A percentile compares a stretch with the other conserved stretches of the same genome.
Evolutionary conservation across 345 rosid genomes (phyloP).

Genomic region (Eucalyptus erythrocorys): DNA sequence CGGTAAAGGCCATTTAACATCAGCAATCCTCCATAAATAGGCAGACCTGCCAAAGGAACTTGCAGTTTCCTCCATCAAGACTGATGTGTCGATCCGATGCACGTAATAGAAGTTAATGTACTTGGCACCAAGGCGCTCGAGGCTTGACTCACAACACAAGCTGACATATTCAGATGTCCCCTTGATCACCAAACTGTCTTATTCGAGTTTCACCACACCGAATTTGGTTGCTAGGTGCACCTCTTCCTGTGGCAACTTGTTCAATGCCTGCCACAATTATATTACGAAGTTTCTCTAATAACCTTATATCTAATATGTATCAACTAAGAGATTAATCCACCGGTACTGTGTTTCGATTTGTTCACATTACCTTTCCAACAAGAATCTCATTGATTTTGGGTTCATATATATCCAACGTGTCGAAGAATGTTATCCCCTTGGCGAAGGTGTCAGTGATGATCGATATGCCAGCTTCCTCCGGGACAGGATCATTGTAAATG

Average conservation of each 20-base stretch:
- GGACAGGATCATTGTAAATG: neutral
- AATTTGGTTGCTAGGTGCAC: slow-evolving; percentile 18
- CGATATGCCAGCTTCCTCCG: neutral
- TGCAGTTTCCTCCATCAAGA: neutral
- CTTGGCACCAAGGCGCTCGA: slow-evolving; percentile 13
- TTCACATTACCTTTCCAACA: neutral
- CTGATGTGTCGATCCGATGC: slow-evolving; percentile 7
- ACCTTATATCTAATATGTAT: neutral
- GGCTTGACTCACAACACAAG: slow-evolving; percentile 8
- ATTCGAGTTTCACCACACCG: neutral
- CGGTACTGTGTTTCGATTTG: no score
- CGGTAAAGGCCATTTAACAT: neutral
- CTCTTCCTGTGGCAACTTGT: slow-evolving; percentile 17
- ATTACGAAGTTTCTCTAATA: neutral
- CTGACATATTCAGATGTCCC: slow-evolving; percentile 17
- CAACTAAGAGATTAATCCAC: no score
- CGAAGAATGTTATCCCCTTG: slow-evolving; percentile 2
- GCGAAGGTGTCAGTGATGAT: neutral
- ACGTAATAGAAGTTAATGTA: slow-evolving; percentile 16
- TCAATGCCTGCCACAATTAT: neutral
- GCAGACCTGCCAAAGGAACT: neutral
- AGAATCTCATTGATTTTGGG: neutral
- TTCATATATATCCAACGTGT: neutral
- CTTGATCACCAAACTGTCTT: neutral
- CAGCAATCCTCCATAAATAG: neutral